Percentiles rank a stretch among this genome's conserved stretches.
phyloP scores from a whole-genome alignment of 139 green algal species.

The Micromonas pusilla region DNA sequence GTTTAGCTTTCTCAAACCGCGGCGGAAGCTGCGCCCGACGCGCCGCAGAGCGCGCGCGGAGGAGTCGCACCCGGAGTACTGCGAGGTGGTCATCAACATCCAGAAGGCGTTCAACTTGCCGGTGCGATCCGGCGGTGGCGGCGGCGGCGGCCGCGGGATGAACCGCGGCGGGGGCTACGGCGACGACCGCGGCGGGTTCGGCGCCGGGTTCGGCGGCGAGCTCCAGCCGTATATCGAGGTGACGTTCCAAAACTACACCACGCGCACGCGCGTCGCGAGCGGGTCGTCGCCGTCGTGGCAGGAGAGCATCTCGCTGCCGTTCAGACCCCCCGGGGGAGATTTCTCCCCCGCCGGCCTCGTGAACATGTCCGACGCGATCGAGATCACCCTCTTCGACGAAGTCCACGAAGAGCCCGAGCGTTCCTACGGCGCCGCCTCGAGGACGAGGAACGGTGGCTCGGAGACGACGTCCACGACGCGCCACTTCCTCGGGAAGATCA shows the following conservation, averaged over 20 bases:
- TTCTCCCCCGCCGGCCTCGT: neutral
- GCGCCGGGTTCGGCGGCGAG: neutral
- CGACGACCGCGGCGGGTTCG: neutral
- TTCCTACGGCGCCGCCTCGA: neutral
- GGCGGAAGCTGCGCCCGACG: neutral
- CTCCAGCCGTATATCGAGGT: neutral
- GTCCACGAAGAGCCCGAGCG: neutral
- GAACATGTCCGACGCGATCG: neutral
- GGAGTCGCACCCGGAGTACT: neutral
- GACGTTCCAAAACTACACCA: neutral
- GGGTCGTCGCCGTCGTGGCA: neutral
- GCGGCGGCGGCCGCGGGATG: neutral
- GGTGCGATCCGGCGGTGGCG: neutral
- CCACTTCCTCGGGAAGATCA: neutral
- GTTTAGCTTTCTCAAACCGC: neutral
- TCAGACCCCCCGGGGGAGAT: neutral
- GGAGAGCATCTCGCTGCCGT: neutral
- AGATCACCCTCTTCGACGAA: neutral
- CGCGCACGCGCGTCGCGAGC: neutral
- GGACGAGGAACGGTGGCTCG: too few relatives aligned
- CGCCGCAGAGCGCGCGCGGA: neutral
- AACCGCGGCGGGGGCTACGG: too few relatives aligned
- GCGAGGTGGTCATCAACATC: neutral
- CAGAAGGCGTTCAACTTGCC: conserved; percentile 4
- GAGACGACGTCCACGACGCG: neutral